Evolutionary conservation across 352 stramenopile species (phyloP), one percentile per base, ranked within the genome.

Genomic region (Pythium dissotocum): DNA sequence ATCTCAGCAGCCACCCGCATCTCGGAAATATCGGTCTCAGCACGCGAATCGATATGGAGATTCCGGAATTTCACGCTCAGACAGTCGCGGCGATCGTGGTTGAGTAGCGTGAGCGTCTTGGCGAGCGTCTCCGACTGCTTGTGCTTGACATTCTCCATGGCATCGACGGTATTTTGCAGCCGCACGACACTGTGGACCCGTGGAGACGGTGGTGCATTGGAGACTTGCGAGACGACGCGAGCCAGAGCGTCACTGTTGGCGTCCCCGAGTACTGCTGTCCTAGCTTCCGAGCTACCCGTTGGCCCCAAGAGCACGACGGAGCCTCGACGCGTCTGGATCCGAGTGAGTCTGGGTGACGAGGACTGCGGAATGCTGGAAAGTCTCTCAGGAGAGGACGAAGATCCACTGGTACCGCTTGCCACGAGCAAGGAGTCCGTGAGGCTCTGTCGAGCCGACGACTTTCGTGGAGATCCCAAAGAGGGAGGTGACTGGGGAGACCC

Each of bases 1-100:
- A 55, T 21, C 61, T 93, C 85, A 3, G 85, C 81, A 0, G 54
- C 53, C 24, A 69, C 57, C n/a, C 83, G 82, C 85, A 93, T 89
- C 12, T 68, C 46, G 12, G 60, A 56, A 36, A 93, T 59, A 54
- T 90, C 82, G 2, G 76, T 57, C 8, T 71, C 48, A 24, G 79
- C 49, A 48, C 88, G 72, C 30, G 73, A 67, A 12, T 73, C 56
- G 24, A 87, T 62, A 21, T 59, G 16, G 14, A 90, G 74, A 40
- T 76, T 74, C 44, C 73, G 63, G 67, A 80, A 90, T 61, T 93
- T 91, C 46, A 68, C 32, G 2, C 67, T 59, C 28, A 93, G 63
- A 59, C 83, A 91, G 33, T 87, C 71, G 40, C 70, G 74, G 8
- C 85, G 81, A 60, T 86, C 79, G 13, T 89, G 70, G 9, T 81